Evolutionary conservation across 768 basidiomycete species (phyloP).

Genomic region (Pleurotus citrinopileatus): DNA sequence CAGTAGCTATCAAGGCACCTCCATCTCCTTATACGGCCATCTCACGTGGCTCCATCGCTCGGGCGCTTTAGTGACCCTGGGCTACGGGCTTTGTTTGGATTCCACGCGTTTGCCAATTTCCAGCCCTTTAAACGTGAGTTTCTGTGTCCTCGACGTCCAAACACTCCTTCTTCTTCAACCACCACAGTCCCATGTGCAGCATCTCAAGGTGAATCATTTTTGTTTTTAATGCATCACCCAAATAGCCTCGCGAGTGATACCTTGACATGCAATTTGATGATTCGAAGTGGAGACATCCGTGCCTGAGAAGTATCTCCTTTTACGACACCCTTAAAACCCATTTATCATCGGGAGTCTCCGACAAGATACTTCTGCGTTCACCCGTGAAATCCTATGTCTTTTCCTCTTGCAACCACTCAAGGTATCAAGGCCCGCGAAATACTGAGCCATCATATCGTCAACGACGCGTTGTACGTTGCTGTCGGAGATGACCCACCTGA

Average conservation of each 20-base stretch:
- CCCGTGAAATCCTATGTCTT: slow-evolving; percentile 1
- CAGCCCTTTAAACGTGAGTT: neutral
- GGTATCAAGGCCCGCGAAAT: slow-evolving; percentile 3
- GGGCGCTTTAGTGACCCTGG: slow-evolving; percentile 5
- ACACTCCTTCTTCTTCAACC: neutral
- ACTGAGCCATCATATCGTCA: neutral
- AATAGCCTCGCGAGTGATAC: neutral
- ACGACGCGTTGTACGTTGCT: neutral
- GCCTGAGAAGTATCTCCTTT: slow-evolving; percentile 9
- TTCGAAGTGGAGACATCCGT: neutral
- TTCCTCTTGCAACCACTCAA: neutral
- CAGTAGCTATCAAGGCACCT: slow-evolving; percentile 5
- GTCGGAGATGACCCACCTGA: neutral
- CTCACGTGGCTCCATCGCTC: slow-evolving; percentile 2
- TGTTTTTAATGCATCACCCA: neutral
- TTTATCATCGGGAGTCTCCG: slow-evolving; percentile 4
- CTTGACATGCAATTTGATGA: neutral
- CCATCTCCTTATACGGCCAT: neutral
- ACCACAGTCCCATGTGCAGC: neutral
- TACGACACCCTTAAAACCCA: neutral
- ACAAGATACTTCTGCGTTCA: slow-evolving; percentile 4
- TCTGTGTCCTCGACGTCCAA: neutral
- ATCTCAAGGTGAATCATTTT: neutral
- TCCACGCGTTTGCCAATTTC: neutral
- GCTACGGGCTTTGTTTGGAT: slow-evolving; percentile 1